These are phyloP conservation scores for Nannochloris sp. DNA, from an alignment of 139 green algal species.

Conservation along the genomic window DNA sequence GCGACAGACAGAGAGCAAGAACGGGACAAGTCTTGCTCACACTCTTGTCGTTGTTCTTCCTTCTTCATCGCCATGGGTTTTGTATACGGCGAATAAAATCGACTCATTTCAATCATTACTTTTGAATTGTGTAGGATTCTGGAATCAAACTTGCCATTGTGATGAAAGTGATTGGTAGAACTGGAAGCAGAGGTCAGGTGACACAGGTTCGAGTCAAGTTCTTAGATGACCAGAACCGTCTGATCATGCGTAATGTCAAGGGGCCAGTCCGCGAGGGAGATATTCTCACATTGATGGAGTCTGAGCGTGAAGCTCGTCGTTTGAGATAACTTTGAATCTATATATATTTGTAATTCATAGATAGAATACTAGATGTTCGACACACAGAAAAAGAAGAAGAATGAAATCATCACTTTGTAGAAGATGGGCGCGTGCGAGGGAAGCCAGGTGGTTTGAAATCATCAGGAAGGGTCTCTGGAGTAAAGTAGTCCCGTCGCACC, in stretches of 20 bases:
- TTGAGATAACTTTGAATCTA: conserved; percentile 49
- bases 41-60: no score
- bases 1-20: no score
- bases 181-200: conserved; percentile 94
- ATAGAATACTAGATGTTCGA: neutral
- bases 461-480: conserved; percentile 38
- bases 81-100: no score
- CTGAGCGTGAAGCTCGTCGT: conserved; percentile 93
- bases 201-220: conserved; percentile 99
- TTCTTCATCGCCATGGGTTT: no score
- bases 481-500: conserved; percentile 66
- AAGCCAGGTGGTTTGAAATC: conserved; percentile 37
- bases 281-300: conserved; percentile 97
- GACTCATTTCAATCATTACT: no score
- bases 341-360: conserved; percentile 1
- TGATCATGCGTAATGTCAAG: conserved; percentile 99
- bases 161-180: conserved; percentile 98
- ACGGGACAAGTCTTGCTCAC: neutral
- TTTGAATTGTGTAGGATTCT: conserved; percentile 47
- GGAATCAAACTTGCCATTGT: conserved; percentile 96
- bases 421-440: neutral
- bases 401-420: no score
- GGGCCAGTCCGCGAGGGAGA: conserved; percentile 98
- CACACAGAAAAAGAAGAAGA: no score
- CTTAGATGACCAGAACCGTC: conserved; percentile 93